These are phyloP conservation scores for Leccinum fuscescens DNA, from an alignment of 1,284 basidiomycete genomes.

Conservation along the genomic window DNA sequence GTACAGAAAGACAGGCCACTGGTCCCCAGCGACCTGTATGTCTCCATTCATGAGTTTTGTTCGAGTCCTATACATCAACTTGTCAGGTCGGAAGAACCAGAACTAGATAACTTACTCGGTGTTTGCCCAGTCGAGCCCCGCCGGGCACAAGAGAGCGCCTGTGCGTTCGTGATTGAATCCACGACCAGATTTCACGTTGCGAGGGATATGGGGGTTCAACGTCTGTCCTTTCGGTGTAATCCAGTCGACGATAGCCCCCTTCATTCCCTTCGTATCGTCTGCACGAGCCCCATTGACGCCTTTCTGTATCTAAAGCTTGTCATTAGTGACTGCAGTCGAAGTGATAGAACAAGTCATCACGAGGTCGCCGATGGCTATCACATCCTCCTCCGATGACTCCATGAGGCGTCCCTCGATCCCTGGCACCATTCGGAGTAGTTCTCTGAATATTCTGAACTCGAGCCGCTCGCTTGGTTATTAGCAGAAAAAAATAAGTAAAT, in stretches of 20 bases:
- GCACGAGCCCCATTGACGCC: neutral
- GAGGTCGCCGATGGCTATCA: no score
- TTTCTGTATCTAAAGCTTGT: neutral
- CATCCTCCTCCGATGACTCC: no score
- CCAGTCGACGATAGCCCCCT: neutral
- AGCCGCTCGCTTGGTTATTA: no score
- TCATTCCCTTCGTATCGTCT: neutral
- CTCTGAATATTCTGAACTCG: no score
- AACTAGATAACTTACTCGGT: neutral
- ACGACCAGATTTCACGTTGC: neutral
- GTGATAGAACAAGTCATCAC: no score
- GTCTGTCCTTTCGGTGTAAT: neutral
- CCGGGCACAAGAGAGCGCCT: neutral
- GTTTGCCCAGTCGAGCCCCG: neutral
- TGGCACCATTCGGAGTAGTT: no score
- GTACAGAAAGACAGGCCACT: neutral
- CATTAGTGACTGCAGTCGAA: no score
- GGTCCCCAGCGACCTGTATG: neutral
- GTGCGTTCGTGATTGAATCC: neutral
- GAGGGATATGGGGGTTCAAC: neutral
- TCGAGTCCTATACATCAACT: neutral
- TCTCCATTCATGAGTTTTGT: neutral
- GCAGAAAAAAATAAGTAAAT: neutral
- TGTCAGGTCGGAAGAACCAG: neutral
- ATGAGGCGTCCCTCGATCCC: no score